These are phyloP conservation scores for Tulasnella sp. DNA, from an alignment of 768 basidiomycete species.

Conservation along the genomic window DNA sequence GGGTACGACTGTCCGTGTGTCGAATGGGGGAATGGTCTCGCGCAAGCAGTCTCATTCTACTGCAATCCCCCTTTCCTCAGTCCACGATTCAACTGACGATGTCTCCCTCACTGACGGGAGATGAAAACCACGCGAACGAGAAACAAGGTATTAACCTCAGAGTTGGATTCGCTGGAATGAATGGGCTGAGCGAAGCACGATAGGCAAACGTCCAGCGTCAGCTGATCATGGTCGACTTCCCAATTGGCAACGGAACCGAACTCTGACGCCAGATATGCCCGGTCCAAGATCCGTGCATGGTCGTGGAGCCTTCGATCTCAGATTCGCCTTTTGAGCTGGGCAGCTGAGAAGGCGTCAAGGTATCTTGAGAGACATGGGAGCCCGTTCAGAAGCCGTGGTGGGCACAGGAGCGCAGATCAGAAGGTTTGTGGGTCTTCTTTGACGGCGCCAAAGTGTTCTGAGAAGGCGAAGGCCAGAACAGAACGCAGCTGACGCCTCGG, in stretches of 20 bases:
- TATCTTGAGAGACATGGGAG: not conserved
- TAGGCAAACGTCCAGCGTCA: not conserved
- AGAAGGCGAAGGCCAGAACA: not conserved
- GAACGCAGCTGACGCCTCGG: not conserved
- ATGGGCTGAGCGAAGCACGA: not conserved
- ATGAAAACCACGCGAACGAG: not conserved
- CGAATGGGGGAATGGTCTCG: not conserved
- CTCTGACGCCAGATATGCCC: not conserved
- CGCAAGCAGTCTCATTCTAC: not conserved
- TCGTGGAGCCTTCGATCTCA: not conserved
- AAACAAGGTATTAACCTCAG: conserved; percentile 8
- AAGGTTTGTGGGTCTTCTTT: conserved; percentile 3
- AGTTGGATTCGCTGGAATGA: not conserved
- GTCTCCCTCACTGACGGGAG: not conserved
- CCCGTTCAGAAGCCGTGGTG: not conserved
- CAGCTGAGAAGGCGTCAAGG: not conserved
- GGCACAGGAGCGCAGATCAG: not conserved
- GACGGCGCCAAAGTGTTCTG: conserved; percentile 8
- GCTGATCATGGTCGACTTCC: not conserved
- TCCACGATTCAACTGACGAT: not conserved
- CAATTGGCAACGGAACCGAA: not conserved
- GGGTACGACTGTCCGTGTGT: not conserved
- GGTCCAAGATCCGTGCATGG: not conserved
- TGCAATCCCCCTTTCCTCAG: not conserved
- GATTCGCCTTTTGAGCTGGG: not conserved